A percentile compares a stretch with the other conserved stretches of the same genome.
Conservation (phyloP, 768 basidiomycete genomes). For the Tylopilus felleus region DNA sequence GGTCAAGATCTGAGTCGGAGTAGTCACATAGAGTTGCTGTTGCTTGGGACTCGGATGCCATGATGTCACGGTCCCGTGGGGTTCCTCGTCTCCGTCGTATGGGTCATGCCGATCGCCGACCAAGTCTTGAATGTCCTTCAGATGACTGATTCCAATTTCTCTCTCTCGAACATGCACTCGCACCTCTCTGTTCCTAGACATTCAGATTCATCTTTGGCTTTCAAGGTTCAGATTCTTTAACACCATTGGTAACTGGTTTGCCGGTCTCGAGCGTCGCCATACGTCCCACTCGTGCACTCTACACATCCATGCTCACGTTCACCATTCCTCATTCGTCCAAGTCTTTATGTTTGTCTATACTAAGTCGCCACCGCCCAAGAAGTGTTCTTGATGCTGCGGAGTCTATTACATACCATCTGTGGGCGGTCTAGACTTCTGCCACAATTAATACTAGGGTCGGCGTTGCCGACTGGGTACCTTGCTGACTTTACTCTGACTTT, state of each 20-base stretch:
- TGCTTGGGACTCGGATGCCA: conserved; percentile 59
- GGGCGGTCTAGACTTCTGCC: too few species aligned
- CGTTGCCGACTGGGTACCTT: too few species aligned
- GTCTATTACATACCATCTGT: too few species aligned
- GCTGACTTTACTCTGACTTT: too few species aligned
- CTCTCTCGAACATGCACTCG: not conserved
- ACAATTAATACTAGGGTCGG: too few species aligned
- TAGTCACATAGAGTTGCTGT: conserved; percentile 45
- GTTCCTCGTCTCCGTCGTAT: conserved; percentile 86
- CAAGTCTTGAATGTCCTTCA: conserved; percentile 90
- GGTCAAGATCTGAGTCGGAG: conserved; percentile 33
- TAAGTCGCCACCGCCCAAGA: too few species aligned
- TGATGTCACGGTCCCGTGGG: conserved; percentile 92
- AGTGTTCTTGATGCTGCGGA: too few species aligned
- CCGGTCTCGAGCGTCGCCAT: conserved; percentile 91
- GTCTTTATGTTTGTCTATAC: too few species aligned
- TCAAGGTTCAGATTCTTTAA: conserved; percentile 97
- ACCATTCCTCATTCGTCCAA: too few species aligned
- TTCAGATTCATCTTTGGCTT: conserved; percentile 93
- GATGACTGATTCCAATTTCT: conserved; percentile 39
- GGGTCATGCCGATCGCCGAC: conserved; percentile 98
- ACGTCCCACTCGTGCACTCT: conserved; percentile 26
- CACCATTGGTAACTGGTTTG: conserved; percentile 93
- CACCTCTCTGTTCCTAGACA: conserved; percentile 47
- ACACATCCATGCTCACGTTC: not conserved